phyloP scores from a whole-genome alignment of 345 rosid species.

The Atalantia buxifolia region DNA sequence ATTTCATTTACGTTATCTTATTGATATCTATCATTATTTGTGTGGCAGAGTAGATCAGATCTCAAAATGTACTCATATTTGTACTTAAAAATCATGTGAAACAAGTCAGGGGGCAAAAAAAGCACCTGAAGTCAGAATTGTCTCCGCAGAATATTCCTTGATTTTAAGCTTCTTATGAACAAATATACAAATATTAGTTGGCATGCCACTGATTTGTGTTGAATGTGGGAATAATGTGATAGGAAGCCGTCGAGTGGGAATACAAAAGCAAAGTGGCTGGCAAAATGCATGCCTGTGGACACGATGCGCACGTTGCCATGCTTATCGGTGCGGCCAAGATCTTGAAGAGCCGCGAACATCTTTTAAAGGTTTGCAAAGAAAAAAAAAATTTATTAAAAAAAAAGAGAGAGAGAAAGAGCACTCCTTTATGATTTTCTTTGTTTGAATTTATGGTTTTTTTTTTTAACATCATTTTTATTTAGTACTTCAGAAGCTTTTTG shows the following conservation, averaged over 20 bases:
- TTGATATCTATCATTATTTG: too few species aligned
- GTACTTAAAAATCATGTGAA: neutral
- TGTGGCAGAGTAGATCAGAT: neutral
- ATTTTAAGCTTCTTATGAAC: neutral
- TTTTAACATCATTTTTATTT: neutral
- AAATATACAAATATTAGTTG: neutral
- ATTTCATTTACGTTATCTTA: neutral
- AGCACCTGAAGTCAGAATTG: neutral
- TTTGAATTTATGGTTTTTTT: neutral
- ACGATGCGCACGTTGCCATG: conserved; percentile 92
- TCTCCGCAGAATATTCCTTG: neutral
- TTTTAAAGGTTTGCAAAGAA: conserved; percentile 28
- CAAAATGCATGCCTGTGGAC: conserved; percentile 96
- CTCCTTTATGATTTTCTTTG: neutral
- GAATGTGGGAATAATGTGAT: neutral
- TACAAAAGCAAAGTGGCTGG: conserved; percentile 75
- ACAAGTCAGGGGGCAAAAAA: neutral
- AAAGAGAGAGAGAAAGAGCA: neutral
- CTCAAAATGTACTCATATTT: neutral
- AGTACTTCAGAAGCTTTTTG: neutral
- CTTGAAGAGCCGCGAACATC: conserved; percentile 46
- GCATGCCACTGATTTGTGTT: neutral
- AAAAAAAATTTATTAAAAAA: too few species aligned
- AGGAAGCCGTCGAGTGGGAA: conserved; percentile 92
- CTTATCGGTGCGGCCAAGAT: conserved; percentile 86